Conservation (phyloP, 2,329 filamentous ascomycete species). For the Fusarium sp. region DNA sequence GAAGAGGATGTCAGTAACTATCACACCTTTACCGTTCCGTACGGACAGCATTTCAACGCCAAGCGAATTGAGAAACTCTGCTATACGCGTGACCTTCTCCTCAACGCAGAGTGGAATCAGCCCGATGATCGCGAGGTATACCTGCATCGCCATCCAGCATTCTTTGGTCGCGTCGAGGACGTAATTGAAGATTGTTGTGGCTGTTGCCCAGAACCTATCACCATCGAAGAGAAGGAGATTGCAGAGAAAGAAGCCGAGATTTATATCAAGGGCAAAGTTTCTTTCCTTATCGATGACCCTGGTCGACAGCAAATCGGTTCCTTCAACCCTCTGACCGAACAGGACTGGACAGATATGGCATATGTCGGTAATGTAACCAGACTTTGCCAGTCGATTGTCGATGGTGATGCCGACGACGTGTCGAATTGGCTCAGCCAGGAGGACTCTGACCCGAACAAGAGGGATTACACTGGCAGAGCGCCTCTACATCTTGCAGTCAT, state of each 20-base stretch:
- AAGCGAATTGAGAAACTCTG: slow-evolving; percentile 85
- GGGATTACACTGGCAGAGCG: slow-evolving; percentile 84
- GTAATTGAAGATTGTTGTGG: slow-evolving; percentile 88
- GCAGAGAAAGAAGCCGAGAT: slow-evolving; percentile 81
- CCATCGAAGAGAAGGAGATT: slow-evolving; percentile 79
- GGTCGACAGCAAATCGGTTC: slow-evolving; percentile 80
- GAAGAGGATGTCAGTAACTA: slow-evolving; percentile 85
- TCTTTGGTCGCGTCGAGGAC: slow-evolving; percentile 83
- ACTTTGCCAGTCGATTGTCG: slow-evolving; percentile 86
- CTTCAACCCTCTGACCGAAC: slow-evolving; percentile 85
- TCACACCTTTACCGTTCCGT: slow-evolving; percentile 81
- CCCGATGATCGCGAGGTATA: slow-evolving; percentile 81
- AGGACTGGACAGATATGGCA: slow-evolving; percentile 93
- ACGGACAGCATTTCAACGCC: slow-evolving; percentile 73
- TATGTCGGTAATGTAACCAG: slow-evolving; percentile 85
- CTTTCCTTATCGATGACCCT: slow-evolving; percentile 85
- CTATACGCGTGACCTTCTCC: slow-evolving; percentile 84
- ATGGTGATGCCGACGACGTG: slow-evolving; percentile 79
- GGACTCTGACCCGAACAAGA: slow-evolving; percentile 77
- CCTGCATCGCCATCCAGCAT: slow-evolving; percentile 87
- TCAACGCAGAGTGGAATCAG: slow-evolving; percentile 91
- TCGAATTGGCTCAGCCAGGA: slow-evolving; percentile 79
- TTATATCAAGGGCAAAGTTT: slow-evolving; percentile 81
- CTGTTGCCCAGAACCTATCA: slow-evolving; percentile 78
- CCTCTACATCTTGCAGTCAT: slow-evolving; percentile 84